These are phyloP conservation scores for Euclidium syriacum DNA, from an alignment of 345 rosid species.

Conservation along the genomic window DNA sequence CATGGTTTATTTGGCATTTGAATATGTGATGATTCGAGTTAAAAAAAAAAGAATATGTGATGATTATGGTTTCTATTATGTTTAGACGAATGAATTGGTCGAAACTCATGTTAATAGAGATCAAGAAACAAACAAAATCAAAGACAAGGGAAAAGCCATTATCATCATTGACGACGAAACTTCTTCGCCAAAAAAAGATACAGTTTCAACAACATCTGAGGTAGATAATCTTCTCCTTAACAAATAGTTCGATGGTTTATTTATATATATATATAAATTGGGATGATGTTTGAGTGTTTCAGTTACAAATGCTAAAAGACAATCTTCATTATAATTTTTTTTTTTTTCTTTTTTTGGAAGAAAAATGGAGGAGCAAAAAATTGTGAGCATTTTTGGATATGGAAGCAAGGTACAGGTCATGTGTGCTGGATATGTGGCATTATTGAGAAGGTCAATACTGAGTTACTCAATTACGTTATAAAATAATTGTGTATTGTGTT, in stretches of 20 bases:
- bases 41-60: too few species aligned
- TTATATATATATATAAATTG: too few species aligned
- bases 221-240: not conserved
- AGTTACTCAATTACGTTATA: not conserved
- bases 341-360: not conserved
- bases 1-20: too few species aligned
- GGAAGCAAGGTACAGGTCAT: not conserved
- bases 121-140: not conserved
- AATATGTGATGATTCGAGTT: too few species aligned
- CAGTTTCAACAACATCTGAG: not conserved
- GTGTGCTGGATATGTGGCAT: not conserved
- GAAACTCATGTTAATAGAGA: too few species aligned
- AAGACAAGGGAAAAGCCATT: not conserved
- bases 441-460: not conserved
- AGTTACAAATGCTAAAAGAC: too few species aligned
- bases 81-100: too few species aligned
- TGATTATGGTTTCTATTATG: too few species aligned
- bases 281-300: too few species aligned
- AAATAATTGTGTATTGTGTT: too few species aligned
- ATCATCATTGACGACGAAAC: not conserved
- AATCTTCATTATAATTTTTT: too few species aligned
- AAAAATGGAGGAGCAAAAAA: not conserved
- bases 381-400: slow-evolving; percentile 3
- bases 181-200: not conserved
- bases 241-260: not conserved